Percentiles rank a stretch among this genome's conserved stretches.
Conservation (phyloP, 2,329 filamentous ascomycete genomes). For the Amphichorda felina region DNA sequence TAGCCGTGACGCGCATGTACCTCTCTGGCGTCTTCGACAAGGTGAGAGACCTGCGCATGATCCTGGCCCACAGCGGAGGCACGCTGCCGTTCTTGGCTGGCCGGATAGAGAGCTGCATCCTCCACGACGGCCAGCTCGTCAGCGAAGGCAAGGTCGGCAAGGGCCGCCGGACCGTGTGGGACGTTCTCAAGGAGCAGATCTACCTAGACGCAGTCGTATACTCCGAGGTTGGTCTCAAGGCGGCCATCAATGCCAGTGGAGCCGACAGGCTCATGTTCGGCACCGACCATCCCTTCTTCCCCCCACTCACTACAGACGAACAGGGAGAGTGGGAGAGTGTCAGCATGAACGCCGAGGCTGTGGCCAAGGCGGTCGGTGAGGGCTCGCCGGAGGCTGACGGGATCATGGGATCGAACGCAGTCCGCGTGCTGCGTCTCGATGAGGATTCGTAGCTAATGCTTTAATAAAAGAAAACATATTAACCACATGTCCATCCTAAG, state of each 20-base stretch:
- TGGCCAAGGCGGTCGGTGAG: slow-evolving; percentile 35
- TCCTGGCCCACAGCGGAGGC: slow-evolving; percentile 81
- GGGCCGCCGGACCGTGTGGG: slow-evolving; percentile 38
- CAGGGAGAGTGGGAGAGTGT: slow-evolving; percentile 61
- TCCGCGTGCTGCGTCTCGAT: slow-evolving; percentile 31
- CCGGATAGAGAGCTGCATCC: slow-evolving; percentile 75
- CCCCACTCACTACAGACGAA: slow-evolving; percentile 53
- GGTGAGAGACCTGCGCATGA: slow-evolving; percentile 55
- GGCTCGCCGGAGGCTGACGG: slow-evolving; percentile 32
- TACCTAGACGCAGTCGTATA: slow-evolving; percentile 84
- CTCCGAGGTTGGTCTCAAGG: slow-evolving; percentile 59
- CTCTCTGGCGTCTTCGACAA: slow-evolving; percentile 77
- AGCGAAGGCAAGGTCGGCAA: slow-evolving; percentile 43
- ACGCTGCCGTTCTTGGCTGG: slow-evolving; percentile 83
- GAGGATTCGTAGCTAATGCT: slow-evolving; percentile 6
- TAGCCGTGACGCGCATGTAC: slow-evolving; percentile 79
- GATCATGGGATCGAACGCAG: slow-evolving; percentile 49
- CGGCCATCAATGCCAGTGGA: slow-evolving; percentile 57
- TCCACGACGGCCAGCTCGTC: slow-evolving; percentile 68
- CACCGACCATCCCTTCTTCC: slow-evolving; percentile 77
- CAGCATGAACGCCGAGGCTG: slow-evolving; percentile 35
- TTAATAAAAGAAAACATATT: neutral
- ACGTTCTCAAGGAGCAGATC: slow-evolving; percentile 57
- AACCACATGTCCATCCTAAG: neutral
- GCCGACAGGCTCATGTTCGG: slow-evolving; percentile 67